phyloP scores from a whole-genome alignment of 441 rosid genomes.

The Erysimum cheiri region DNA sequence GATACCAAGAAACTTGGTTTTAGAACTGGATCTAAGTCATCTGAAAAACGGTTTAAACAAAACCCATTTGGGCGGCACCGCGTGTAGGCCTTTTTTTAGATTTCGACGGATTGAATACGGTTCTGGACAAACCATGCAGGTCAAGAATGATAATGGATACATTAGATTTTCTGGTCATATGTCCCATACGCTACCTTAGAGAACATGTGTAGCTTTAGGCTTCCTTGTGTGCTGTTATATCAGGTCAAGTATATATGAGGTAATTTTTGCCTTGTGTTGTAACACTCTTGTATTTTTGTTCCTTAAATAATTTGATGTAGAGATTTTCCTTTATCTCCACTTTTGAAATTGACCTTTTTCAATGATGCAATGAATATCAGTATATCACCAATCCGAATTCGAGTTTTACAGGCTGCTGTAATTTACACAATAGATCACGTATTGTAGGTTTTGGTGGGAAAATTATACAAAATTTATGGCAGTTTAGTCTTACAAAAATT shows the following conservation, averaged over 20 bases:
- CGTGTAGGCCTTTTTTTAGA: background rate
- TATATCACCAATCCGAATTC: background rate
- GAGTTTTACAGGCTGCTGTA: background rate
- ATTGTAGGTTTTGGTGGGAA: background rate
- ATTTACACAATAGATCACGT: background rate
- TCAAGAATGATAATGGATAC: background rate
- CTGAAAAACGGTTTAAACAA: constrained; percentile 18
- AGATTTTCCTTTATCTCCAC: constrained; percentile 19
- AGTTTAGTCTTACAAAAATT: background rate
- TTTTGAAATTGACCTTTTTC: background rate
- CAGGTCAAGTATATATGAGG: constrained; percentile 32
- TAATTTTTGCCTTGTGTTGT: constrained; percentile 7
- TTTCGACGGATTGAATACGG: too few species aligned
- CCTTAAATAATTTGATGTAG: constrained; percentile 15
- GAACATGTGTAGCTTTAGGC: constrained; percentile 22
- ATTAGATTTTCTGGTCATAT: background rate
- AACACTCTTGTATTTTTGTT: constrained; percentile 36
- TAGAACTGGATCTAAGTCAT: constrained; percentile 38
- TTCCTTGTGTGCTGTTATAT: constrained; percentile 30
- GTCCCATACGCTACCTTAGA: constrained; percentile 26
- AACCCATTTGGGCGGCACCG: constrained; percentile 30
- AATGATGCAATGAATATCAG: constrained; percentile 5
- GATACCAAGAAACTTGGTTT: constrained; percentile 34
- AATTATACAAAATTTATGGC: background rate
- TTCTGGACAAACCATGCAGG: too few species aligned